phyloP scores from a whole-genome alignment of 805 yeast genomes.

The Blastobotrys chiropterorum region DNA sequence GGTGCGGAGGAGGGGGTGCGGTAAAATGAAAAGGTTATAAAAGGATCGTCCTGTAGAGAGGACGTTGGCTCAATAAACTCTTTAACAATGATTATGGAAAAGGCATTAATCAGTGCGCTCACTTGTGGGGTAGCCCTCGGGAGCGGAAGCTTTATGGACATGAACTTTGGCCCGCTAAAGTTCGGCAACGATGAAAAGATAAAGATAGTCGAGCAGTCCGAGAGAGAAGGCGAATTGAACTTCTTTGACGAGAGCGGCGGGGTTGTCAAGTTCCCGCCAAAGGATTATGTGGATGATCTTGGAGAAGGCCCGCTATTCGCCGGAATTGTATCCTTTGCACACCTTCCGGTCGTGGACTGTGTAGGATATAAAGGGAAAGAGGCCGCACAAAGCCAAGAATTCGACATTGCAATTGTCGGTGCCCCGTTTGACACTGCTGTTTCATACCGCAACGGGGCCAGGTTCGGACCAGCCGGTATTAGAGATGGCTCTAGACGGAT shows the following conservation, averaged over 20 bases:
- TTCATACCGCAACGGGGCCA: constrained; percentile 69
- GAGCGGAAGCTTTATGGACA: neutral
- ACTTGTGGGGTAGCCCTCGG: neutral
- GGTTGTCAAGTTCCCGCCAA: neutral
- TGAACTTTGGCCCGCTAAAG: neutral
- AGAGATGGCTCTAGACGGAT: constrained; percentile 38
- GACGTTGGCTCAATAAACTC: no score
- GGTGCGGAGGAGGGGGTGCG: neutral
- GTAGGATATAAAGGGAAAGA: constrained; percentile 36
- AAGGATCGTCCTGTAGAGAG: neutral
- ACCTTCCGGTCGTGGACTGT: constrained; percentile 55
- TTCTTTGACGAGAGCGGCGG: neutral
- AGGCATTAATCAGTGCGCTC: neutral
- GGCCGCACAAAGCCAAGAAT: constrained; percentile 25
- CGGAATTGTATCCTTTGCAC: constrained; percentile 51
- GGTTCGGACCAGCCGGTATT: constrained; percentile 60
- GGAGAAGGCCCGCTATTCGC: constrained; percentile 4
- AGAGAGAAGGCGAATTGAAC: neutral
- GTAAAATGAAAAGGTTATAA: neutral
- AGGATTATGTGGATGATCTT: constrained; percentile 6
- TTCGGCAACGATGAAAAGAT: neutral
- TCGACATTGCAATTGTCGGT: constrained; percentile 69
- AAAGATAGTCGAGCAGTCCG: neutral
- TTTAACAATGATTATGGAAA: neutral
- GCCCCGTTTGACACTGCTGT: constrained; percentile 82